Base-by-base conservation (phyloP, 2,329 filamentous ascomycete genomes). In the Arthrobotrys entomopaga region DNA sequence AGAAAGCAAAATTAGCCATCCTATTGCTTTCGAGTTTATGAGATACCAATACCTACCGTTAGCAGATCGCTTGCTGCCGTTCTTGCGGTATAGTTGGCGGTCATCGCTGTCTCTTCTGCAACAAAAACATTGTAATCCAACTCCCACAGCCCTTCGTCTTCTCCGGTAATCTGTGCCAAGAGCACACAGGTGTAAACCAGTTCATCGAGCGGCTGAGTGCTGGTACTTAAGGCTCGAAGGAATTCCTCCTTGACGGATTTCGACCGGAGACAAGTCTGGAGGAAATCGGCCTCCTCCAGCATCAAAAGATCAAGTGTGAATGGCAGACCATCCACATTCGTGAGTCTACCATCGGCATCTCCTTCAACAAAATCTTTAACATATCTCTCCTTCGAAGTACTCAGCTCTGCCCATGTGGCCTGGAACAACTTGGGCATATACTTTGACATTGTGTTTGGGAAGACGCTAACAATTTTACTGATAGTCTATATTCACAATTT, bases 71-170 rank as follows among this genome's bases (percentile, higher is more conserved):
- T 93, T 76, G 92, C 95, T 46, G 94, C 95, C 16, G 92, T 96
- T 77, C 95, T 89, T 13, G 95, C 91, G 0, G 95, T 97, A 82
- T 98, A 99, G 81, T 98, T 98, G 34, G 93, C 91, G 11, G 93
- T 97, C 16, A 97, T 91, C 1, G 93, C 94, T 1, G 92, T 94
- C 82, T 98, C 94, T 82, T 99, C 95, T 0, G 93, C 94, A 53
- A 99, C 85, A 82, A 96, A 99, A 1, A 99, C 87, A 70, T 96
- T 98, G 77, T 96, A 91, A 81, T 99, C 95, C 76, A 97, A 92
- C 78, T 97, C 92, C 95, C 95, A 99, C 8, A 99, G 83, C 6
- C 91, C 92, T 82, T 97, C 92, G 80, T 98, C 95, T 81, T 99
- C 95, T 26, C 88, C 89, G 1, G 91, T 93, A 78, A 99, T 96